Conservation (phyloP, 306 rosid species). For the Clitoria ternatea region DNA sequence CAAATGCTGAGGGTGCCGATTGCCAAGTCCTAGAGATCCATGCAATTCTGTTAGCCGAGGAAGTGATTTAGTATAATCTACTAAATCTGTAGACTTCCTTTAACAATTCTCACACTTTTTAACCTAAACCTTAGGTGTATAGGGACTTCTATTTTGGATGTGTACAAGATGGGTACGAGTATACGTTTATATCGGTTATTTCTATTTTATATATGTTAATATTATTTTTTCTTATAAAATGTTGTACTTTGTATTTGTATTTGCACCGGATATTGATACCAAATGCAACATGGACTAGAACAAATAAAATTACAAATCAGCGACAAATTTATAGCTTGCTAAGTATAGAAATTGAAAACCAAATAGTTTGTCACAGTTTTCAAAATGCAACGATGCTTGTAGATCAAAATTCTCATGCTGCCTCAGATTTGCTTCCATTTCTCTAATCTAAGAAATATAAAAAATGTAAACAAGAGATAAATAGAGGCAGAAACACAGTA, state of each 20-base stretch:
- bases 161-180: no score
- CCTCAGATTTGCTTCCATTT: constrained; percentile 62
- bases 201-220: no score
- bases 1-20: no score
- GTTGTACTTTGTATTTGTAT: no score
- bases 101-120: constrained; percentile 47
- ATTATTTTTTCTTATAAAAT: no score
- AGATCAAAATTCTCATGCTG: constrained; percentile 61
- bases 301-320: background rate
- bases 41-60: constrained; percentile 65
- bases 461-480: constrained; percentile 16
- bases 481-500: background rate
- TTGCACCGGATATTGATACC: no score
- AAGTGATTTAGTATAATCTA: constrained; percentile 64
- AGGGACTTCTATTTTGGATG: no score
- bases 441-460: constrained; percentile 58
- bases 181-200: no score
- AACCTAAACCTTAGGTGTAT: no score
- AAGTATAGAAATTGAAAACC: background rate
- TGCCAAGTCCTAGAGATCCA: no score
- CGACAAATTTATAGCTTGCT: background rate
- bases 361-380: constrained; percentile 49
- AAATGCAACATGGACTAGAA: no score
- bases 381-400: constrained; percentile 54
- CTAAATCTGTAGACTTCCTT: constrained; percentile 48